Percentiles rank a stretch among this genome's conserved stretches.
Conservation (phyloP, 2,329 filamentous ascomycete genomes). For the Epichloe amarillans region DNA sequence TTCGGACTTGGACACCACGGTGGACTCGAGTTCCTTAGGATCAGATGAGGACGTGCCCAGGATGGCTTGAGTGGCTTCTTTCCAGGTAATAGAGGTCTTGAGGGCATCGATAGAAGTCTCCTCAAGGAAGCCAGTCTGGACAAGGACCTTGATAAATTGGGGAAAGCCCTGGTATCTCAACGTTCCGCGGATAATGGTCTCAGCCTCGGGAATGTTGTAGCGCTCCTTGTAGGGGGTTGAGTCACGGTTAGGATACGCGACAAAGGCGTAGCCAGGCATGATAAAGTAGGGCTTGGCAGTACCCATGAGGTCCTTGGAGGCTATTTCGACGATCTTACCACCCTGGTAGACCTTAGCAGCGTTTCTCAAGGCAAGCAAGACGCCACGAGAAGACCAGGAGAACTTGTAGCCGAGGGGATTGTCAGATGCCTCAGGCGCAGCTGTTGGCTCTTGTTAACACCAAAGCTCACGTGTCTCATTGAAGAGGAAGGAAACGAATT, state of each 20-base stretch:
- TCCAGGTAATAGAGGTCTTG: slow-evolving; percentile 61
- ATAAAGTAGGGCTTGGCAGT: slow-evolving; percentile 71
- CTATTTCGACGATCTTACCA: slow-evolving; percentile 57
- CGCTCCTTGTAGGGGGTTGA: slow-evolving; percentile 76
- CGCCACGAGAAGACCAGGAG: slow-evolving; percentile 67
- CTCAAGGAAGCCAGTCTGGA: slow-evolving; percentile 78
- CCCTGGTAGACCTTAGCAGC: slow-evolving; percentile 71
- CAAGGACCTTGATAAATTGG: slow-evolving; percentile 74
- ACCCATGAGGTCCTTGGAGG: slow-evolving; percentile 32
- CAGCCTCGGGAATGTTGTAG: slow-evolving; percentile 84
- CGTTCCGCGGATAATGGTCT: slow-evolving; percentile 72
- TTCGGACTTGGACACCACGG: slow-evolving; percentile 61
- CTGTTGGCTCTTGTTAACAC: slow-evolving; percentile 33
- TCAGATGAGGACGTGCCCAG: slow-evolving; percentile 52
- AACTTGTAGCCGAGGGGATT: slow-evolving; percentile 80
- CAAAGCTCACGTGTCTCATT: no score
- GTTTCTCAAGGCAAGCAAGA: slow-evolving; percentile 77
- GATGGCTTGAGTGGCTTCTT: slow-evolving; percentile 69
- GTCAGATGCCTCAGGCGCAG: slow-evolving; percentile 54
- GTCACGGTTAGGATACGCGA: slow-evolving; percentile 89
- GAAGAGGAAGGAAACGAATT: no score
- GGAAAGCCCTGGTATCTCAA: slow-evolving; percentile 84
- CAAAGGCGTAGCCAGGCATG: slow-evolving; percentile 77
- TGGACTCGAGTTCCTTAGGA: slow-evolving; percentile 56
- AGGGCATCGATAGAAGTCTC: slow-evolving; percentile 55